phyloP scores from a whole-genome alignment of 1,284 basidiomycete species.

The Cryptococcus sp. region DNA sequence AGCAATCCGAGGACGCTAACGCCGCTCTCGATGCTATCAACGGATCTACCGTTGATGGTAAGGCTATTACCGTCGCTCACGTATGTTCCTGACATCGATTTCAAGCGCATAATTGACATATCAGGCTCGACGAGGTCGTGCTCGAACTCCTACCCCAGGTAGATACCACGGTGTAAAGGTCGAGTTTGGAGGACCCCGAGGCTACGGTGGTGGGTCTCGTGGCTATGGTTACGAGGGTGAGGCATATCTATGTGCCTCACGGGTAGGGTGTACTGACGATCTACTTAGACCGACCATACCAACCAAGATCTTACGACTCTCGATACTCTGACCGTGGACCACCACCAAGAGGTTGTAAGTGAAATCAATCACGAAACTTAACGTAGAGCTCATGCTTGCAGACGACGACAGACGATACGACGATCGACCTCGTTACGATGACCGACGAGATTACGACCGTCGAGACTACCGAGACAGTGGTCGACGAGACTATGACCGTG shows the following conservation, averaged over 20 bases:
- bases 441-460: constrained; percentile 42
- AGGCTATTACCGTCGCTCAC: constrained; percentile 79
- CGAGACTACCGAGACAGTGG: constrained; percentile 24
- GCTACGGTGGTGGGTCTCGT: constrained; percentile 51
- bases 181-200: constrained; percentile 67
- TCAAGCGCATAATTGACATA: background rate
- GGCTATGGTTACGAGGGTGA: constrained; percentile 24
- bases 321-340: constrained; percentile 38
- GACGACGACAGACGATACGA: constrained; percentile 52
- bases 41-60: constrained; percentile 78
- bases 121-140: constrained; percentile 86
- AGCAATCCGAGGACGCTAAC: constrained; percentile 78
- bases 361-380: too few species aligned
- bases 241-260: background rate
- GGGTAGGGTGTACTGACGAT: background rate
- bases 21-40: constrained; percentile 80
- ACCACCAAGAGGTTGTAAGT: constrained; percentile 18
- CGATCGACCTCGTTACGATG: constrained; percentile 48
- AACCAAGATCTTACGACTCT: constrained; percentile 45
- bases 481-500: constrained; percentile 22
- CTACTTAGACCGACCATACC: constrained; percentile 41
- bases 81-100: constrained; percentile 47
- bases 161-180: constrained; percentile 63
- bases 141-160: constrained; percentile 91
- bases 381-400: background rate